Conservation (phyloP, 208 protist species). For the Crithidia bombi region DNA sequence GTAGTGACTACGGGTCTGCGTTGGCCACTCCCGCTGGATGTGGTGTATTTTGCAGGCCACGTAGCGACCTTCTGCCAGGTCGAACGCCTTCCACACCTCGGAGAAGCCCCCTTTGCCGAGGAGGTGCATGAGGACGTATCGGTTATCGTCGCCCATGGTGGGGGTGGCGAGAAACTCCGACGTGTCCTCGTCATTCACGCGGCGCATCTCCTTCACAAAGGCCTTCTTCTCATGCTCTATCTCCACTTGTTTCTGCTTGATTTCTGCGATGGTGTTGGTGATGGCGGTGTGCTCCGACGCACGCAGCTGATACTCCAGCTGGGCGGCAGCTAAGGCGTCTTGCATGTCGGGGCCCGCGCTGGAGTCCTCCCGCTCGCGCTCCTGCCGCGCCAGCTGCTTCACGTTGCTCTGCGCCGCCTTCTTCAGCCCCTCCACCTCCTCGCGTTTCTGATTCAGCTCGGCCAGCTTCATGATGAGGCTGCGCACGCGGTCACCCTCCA, state of each 20-base stretch:
- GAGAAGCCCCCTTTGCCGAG: conserved; percentile 96
- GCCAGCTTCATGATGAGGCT: conserved; percentile 52
- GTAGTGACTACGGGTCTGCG: conserved; percentile 91
- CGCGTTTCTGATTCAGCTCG: conserved; percentile 42
- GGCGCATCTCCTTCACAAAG: conserved; percentile 83
- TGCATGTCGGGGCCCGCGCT: conserved; percentile 38
- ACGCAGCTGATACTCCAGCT: conserved; percentile 61
- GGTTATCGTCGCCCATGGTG: conserved; percentile 55
- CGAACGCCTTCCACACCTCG: conserved; percentile 96
- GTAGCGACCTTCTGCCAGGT: conserved; percentile 75
- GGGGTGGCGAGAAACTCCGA: conserved; percentile 58
- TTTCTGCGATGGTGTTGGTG: conserved; percentile 36
- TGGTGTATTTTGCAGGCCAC: conserved; percentile 98
- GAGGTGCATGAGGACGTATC: conserved; percentile 91
- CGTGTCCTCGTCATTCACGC: conserved; percentile 79
- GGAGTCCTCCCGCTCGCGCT: conserved; percentile 60
- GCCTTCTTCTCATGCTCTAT: conserved; percentile 77
- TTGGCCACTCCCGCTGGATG: conserved; percentile 86
- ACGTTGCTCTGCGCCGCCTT: conserved; percentile 55
- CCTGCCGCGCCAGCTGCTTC: conserved; percentile 58
- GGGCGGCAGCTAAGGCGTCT: conserved; percentile 52
- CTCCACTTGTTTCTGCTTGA: conserved; percentile 49
- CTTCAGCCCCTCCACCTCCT: conserved; percentile 63
- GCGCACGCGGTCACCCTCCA: conserved; percentile 65
- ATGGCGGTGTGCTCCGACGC: conserved; percentile 59